phyloP scores from a whole-genome alignment of 2,329 filamentous ascomycete genomes.

The Emergomyces orientalis region DNA sequence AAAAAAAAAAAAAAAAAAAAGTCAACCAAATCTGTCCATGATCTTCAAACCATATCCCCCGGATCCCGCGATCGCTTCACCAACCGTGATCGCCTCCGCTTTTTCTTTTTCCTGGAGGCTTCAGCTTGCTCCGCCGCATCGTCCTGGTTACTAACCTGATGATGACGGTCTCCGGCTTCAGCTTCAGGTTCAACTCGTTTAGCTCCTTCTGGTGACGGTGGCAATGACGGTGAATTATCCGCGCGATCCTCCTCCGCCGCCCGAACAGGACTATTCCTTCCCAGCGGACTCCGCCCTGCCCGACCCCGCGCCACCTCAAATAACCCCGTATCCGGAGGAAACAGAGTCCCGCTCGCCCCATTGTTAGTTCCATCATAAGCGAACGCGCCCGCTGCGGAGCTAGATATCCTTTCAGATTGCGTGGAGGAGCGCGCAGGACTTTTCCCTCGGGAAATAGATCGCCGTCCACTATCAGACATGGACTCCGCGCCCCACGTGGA shows the following conservation, averaged over 20 bases:
- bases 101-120: conserved; percentile 9
- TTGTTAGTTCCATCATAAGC: conserved; percentile 9
- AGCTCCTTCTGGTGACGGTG: background rate
- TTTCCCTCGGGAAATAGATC: conserved; percentile 6
- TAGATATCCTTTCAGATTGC: conserved; percentile 2
- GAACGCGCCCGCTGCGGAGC: background rate
- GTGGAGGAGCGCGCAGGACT: conserved; percentile 1
- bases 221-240: background rate
- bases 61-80: conserved; percentile 9
- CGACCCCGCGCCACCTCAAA: conserved; percentile 16
- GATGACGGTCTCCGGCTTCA: conserved; percentile 4
- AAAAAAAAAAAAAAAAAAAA: conserved; percentile 1
- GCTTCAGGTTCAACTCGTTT: background rate
- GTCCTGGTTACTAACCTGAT: conserved; percentile 17
- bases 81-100: conserved; percentile 10
- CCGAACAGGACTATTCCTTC: conserved; percentile 25
- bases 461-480: background rate
- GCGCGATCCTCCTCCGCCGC: background rate
- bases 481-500: background rate
- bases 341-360: background rate
- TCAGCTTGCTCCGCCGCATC: conserved; percentile 10
- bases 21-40: background rate
- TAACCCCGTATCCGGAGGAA: conserved; percentile 15
- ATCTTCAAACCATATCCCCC: conserved; percentile 10
- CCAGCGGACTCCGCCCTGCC: conserved; percentile 29